Base-by-base conservation (phyloP, 2,329 filamentous ascomycete species). In the Dendryphion nanum region DNA sequence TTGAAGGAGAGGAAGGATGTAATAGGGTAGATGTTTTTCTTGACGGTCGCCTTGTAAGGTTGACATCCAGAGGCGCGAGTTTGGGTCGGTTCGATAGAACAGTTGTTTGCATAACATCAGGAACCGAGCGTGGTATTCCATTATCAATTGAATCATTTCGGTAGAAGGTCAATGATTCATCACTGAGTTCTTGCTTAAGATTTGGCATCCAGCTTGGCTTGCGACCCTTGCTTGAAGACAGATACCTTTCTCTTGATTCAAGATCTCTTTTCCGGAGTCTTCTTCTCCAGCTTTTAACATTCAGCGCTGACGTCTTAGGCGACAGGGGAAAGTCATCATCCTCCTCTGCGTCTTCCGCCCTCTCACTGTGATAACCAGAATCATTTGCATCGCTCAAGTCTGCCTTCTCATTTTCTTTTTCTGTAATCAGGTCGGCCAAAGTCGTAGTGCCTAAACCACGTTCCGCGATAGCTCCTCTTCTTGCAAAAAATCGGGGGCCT, bases 401-500 rank as follows among this genome's bases (percentile, higher is more conserved):
- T 5, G 8, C n/a, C 3, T 8, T 10, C 15, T 16, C 10, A 10
- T 30, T 15, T 30, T 30, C 29, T 16, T 30, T 30, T 15, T 30
- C 29, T 26, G 10, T n/a, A 10, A 26, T n/a, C 10, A 8, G 10
- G n/a, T 8, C n/a, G 8, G 16, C 10, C 12, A 16, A 16, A 10
- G 10, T n/a, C 29, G 32, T 20, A 12, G 37, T 55, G 15, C 51
- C 50, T 19, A 36, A 31, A 12, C 53, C 52, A 17, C 50, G 51
- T n/a, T 48, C 55, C n/a, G 55, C 53, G 30, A 59, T 39, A 15
- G 53, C 57, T 19, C 50, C 54, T 46, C 55, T 50, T 39, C 55
- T 42, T 20, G 42, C 47, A 30, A 53, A 55, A n/a, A 61, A 30
- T 26, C 48, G 41, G 12, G 46, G 46, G 5, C 47, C 46, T 15